These are phyloP conservation scores for Tripidium arundinaceum DNA, from an alignment of 202 grass and related monocot genomes.

Conservation along the genomic window DNA sequence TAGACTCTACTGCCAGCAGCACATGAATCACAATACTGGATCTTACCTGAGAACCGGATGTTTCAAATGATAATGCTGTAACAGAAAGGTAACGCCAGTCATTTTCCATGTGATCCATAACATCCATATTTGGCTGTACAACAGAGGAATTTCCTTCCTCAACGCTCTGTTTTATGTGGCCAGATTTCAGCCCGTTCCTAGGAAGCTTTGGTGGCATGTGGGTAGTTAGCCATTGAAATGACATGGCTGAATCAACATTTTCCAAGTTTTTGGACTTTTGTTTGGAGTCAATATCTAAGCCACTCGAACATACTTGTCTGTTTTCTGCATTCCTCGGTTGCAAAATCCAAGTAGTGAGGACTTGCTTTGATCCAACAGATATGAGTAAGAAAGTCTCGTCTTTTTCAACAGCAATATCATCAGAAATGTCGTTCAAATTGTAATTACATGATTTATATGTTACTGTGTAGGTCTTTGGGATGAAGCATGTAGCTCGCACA, in stretches of 20 bases:
- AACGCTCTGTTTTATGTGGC: constrained; percentile 23
- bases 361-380: constrained; percentile 97
- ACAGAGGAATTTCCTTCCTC: constrained; percentile 32
- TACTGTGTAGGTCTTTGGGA: constrained; percentile 46
- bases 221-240: constrained; percentile 93
- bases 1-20: constrained; percentile 10
- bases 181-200: constrained; percentile 22
- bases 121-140: constrained; percentile 24
- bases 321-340: constrained; percentile 32
- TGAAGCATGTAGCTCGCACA: constrained; percentile 81
- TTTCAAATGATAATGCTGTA: constrained; percentile 88
- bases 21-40: not conserved
- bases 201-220: constrained; percentile 67
- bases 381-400: constrained; percentile 61
- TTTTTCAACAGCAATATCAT: constrained; percentile 17
- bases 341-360: constrained; percentile 86
- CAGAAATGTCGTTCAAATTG: constrained; percentile 5
- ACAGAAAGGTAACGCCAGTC: constrained; percentile 98
- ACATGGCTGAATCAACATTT: constrained; percentile 23
- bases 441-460: constrained; percentile 28
- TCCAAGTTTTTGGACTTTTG: constrained; percentile 21
- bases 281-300: constrained; percentile 21
- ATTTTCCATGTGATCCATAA: constrained; percentile 63
- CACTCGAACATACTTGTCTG: constrained; percentile 2
- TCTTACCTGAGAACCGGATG: constrained; percentile 56